Percentiles rank a stretch among this genome's conserved stretches.
Evolutionary conservation across 78 protist species (phyloP).

Genomic region (Tieghemostelium lacteum): DNA sequence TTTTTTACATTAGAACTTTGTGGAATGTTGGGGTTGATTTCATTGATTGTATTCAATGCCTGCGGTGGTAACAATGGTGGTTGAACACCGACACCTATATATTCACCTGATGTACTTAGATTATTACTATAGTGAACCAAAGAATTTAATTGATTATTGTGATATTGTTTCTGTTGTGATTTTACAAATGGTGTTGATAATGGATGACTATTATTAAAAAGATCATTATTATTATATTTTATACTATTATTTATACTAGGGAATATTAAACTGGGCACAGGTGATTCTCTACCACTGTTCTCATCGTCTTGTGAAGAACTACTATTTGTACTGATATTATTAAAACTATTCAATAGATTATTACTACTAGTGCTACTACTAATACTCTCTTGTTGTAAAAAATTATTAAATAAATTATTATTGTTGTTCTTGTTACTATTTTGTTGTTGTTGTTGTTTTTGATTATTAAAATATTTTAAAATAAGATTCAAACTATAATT

Average conservation of each 20-base stretch:
- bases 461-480: background rate
- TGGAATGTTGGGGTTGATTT: background rate
- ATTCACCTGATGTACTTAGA: background rate
- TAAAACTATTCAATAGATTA: background rate
- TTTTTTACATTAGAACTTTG: slow-evolving; percentile 9
- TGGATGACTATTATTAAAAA: background rate
- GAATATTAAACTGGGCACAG: background rate
- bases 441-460: background rate
- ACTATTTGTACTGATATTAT: background rate
- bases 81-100: background rate
- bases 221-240: background rate
- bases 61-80: background rate
- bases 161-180: background rate
- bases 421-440: background rate
- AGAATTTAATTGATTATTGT: background rate
- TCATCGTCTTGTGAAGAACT: slow-evolving; percentile 1
- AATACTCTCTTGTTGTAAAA: background rate
- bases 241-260: background rate
- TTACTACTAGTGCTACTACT: background rate
- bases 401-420: background rate
- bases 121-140: background rate
- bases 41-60: background rate
- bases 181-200: background rate
- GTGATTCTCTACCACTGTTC: slow-evolving; percentile 14
- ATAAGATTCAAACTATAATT: slow-evolving; percentile 9